Evolutionary conservation across 257 asterid species (phyloP).

Genomic region (Verbena officinalis): DNA sequence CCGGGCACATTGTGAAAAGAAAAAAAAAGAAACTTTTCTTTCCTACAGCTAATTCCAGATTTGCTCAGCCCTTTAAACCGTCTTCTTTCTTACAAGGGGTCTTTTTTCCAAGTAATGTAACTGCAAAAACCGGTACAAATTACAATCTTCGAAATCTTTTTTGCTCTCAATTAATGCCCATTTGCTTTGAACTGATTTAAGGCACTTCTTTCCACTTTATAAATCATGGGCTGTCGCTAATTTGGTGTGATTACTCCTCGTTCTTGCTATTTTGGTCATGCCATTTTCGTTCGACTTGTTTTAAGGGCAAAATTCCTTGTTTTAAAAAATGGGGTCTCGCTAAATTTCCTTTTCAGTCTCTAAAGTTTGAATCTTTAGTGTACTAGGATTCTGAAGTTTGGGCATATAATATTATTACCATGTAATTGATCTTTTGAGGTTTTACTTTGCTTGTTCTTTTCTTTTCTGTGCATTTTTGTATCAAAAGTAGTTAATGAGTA

Average conservation of each 20-base stretch:
- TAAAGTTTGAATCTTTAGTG: slow-evolving; percentile 21
- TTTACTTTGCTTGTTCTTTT: slow-evolving; percentile 23
- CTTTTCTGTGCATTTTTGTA: slow-evolving; percentile 31
- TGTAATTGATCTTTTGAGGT: slow-evolving; percentile 35
- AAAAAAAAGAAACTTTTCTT: background rate
- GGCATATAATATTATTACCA: slow-evolving; percentile 22
- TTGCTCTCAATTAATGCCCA: slow-evolving; percentile 32
- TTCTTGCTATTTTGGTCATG: slow-evolving; percentile 28
- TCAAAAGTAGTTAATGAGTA: slow-evolving; percentile 31
- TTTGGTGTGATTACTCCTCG: slow-evolving; percentile 22
- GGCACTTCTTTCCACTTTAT: slow-evolving; percentile 20
- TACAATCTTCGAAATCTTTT: slow-evolving; percentile 22
- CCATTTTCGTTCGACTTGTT: slow-evolving; percentile 29
- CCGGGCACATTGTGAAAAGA: slow-evolving; percentile 32
- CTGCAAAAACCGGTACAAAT: slow-evolving; percentile 21
- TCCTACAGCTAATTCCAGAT: slow-evolving; percentile 27
- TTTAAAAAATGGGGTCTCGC: slow-evolving; percentile 42
- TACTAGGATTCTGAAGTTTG: slow-evolving; percentile 10
- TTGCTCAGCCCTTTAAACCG: slow-evolving; percentile 14
- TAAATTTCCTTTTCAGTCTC: slow-evolving; percentile 26
- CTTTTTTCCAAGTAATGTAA: slow-evolving; percentile 34
- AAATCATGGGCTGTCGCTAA: slow-evolving; percentile 49
- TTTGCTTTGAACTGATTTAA: slow-evolving; percentile 33
- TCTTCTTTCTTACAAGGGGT: slow-evolving; percentile 12
- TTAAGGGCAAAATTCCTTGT: slow-evolving; percentile 24